Conservation (phyloP, 2,329 filamentous ascomycete genomes). For the Biscogniauxia mediterranea region DNA sequence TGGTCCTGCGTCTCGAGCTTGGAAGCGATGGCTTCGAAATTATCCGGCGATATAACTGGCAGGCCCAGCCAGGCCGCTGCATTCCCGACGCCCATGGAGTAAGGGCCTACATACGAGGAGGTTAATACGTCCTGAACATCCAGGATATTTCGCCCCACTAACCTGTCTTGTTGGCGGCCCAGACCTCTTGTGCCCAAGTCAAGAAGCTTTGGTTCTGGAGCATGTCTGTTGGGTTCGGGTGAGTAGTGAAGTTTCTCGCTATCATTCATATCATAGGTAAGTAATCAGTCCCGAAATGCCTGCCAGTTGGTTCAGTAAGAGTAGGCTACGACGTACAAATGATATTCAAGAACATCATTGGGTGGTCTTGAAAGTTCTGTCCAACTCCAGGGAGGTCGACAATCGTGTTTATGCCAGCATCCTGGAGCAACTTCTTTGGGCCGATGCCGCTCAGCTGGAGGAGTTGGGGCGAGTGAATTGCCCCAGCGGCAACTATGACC, state of each 20-base stretch:
- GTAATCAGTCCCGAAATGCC: too few species aligned
- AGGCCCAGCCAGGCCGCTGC: constrained; percentile 37
- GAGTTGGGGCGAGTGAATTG: constrained; percentile 38
- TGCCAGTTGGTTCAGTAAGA: not conserved
- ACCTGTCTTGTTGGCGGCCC: constrained; percentile 30
- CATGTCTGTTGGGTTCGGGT: constrained; percentile 31
- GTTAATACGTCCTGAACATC: too few species aligned
- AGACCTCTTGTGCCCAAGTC: constrained; percentile 30
- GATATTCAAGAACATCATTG: constrained; percentile 30
- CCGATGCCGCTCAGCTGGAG: constrained; percentile 39
- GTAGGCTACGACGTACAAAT: constrained; percentile 19
- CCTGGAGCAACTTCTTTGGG: constrained; percentile 41
- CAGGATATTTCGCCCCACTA: too few species aligned
- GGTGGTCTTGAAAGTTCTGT: constrained; percentile 49
- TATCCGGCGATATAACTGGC: constrained; percentile 33
- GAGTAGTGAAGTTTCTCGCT: constrained; percentile 28
- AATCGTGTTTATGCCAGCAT: constrained; percentile 39
- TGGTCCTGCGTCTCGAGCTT: constrained; percentile 34
- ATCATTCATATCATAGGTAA: constrained; percentile 1
- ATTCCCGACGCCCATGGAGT: constrained; percentile 36
- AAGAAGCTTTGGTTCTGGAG: constrained; percentile 26
- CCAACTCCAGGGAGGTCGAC: constrained; percentile 47
- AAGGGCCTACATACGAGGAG: constrained; percentile 22
- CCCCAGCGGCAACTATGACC: constrained; percentile 44
- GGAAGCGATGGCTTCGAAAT: constrained; percentile 32